Conservation (phyloP, 768 basidiomycete species). For the Leccinum subtestaceum region DNA sequence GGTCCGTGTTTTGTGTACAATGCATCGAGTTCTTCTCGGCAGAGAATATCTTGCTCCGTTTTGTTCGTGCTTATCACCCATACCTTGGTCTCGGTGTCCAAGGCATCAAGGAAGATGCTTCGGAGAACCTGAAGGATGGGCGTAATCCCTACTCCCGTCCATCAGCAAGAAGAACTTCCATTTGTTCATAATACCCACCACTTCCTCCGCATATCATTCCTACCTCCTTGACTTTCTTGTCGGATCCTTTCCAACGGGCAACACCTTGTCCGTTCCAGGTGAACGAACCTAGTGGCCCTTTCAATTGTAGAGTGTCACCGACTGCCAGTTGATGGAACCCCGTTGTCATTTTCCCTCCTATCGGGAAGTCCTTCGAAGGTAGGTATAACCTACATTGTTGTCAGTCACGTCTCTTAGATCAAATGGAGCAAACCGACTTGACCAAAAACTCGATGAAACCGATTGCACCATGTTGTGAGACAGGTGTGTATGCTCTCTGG, state of each 20-base stretch:
- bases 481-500: constrained; percentile 59
- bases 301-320: constrained; percentile 52
- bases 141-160: constrained; percentile 40
- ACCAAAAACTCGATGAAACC: constrained; percentile 54
- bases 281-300: constrained; percentile 60
- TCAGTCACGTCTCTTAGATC: constrained; percentile 5
- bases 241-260: constrained; percentile 36
- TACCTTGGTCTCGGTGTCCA: constrained; percentile 38
- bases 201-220: constrained; percentile 59
- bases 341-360: constrained; percentile 53
- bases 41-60: constrained; percentile 49
- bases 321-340: constrained; percentile 45
- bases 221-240: constrained; percentile 37
- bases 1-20: constrained; percentile 29
- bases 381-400: not conserved
- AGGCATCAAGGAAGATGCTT: constrained; percentile 40
- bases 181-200: constrained; percentile 31
- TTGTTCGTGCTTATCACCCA: constrained; percentile 51
- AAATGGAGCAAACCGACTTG: constrained; percentile 36
- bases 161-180: not conserved
- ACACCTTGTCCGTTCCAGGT: constrained; percentile 45
- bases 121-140: constrained; percentile 57
- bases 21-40: constrained; percentile 45
- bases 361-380: constrained; percentile 34
- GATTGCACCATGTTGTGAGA: constrained; percentile 40